Evolutionary conservation across 768 basidiomycete species (phyloP), one percentile per base, ranked within the genome.

Genomic region (Chlorophyllum brunneum): DNA sequence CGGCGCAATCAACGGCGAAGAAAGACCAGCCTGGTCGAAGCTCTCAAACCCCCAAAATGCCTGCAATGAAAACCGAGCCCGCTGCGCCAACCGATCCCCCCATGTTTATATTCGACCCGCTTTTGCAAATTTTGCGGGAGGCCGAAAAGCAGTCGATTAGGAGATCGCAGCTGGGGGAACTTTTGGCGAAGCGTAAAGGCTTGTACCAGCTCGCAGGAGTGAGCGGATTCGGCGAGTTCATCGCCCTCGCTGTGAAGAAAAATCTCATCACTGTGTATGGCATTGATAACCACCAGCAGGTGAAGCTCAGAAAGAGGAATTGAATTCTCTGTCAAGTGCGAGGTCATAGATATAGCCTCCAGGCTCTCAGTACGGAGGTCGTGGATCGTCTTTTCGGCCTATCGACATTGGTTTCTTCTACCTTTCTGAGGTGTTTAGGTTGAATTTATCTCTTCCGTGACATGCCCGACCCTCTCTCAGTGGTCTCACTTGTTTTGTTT

Each of bases 141-240:
- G 10, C 39, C 22, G 49, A 51, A 20, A 16, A 23, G 4, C 20
- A 24, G 20, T 34, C 49, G 16, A 41, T 51, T 29, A 22, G 9
- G 31, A 51, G 39, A n/a, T 41, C 49, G 2, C 49, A 51, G 15
- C 22, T 51, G 2, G 49, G 49, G 13, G 40, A 42, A 16, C 49
- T 23, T 9, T 23, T 51, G 22, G 49, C 49, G 20, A 51, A 31
- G n/a, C 22, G 39, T 11, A 31, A 31, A 20, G 40, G 39, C 20
- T 20, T 54, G 29, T 57, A 57, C 29, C n/a, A 26, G 16, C 22
- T 29, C 5, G 56, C 48, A 26, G 53, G 53, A 15, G 52, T 54
- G 16, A 49, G 29, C n/a, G 37, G 34, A 5, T 54, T 57, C 22
- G 43, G 29, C 11, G 47, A 50, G n/a, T 57, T 45, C 24, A 34